Base-by-base conservation (phyloP, 345 rosid species). In the Ceriops zippeliana region DNA sequence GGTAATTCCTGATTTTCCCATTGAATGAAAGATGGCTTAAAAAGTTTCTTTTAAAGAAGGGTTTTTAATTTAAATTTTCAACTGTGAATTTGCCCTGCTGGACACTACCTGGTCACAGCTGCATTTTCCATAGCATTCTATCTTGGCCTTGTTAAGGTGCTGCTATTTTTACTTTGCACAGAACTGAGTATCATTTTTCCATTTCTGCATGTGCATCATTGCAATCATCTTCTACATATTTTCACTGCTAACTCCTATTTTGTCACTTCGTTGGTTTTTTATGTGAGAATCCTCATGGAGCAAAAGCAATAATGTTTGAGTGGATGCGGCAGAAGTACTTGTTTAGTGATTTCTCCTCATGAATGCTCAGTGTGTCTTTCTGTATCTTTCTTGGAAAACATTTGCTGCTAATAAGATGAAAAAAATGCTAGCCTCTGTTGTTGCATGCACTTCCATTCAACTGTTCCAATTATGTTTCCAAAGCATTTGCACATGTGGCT, bases 1-100 rank as follows among this genome's bases (percentile, higher is more conserved):
- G 99, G 99, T 95, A 75, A 84, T 67, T 86, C 63, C 46, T 38
- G 1, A 20, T 27, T 52, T 10, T 60, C 22, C 24, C 35, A 60
- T 51, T 58, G 32, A 35, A 58, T 21, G 38, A 28, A 46, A n/a
- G 10, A 54, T 38, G 47, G 47, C 47, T 38, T 38, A 42, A 42
- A 42, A 42, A 15, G 5, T 42, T 42, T 42, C 49, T 42, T 13
- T 42, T 13, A 42, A 13, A 2, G 49, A 42, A 11, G 16, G 49
- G 49, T 42, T 42, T 42, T 42, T 42, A 42, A 2, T 42, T 17
- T 15, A 42, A 42, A 13, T 42, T 42, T 42, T 42, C 49, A 13
- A 42, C 46, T 42, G 5, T 42, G 32, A 26, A 6, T n/a, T 1
- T 70, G 37, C 32, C 65, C 20, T 35, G 11, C 49, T 62, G 26